A percentile compares a stretch with the other conserved stretches of the same genome.
Evolutionary conservation across 306 rosid genomes (phyloP).

Genomic region (Bauhinia variegata): DNA sequence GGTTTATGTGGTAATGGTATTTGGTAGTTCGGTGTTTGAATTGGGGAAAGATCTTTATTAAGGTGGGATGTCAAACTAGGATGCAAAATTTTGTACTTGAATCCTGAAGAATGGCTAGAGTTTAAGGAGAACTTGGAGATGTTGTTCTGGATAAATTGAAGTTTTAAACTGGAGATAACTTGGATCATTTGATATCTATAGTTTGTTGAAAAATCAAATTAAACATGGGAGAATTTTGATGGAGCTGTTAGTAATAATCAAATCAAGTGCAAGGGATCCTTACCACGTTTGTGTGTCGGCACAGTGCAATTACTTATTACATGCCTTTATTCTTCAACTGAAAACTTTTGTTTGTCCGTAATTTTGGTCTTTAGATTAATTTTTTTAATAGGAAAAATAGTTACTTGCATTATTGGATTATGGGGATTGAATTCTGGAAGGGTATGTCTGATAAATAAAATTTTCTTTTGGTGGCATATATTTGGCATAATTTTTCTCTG

Average conservation of each 20-base stretch:
- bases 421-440: conserved; percentile 10
- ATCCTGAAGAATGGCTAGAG: conserved; percentile 21
- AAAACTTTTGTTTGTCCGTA: background rate
- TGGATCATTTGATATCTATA: conserved; percentile 5
- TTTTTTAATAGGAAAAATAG: background rate
- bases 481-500: background rate
- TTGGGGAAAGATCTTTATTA: background rate
- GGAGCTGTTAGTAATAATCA: conserved; percentile 1
- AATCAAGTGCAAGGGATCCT: conserved; percentile 4
- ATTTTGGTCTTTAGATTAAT: conserved; percentile 10
- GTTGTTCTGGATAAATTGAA: conserved; percentile 10
- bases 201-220: background rate
- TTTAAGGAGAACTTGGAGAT: conserved; percentile 16
- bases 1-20: background rate
- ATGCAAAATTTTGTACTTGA: conserved; percentile 8
- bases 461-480: conserved; percentile 20
- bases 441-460: conserved; percentile 10
- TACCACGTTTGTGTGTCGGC: background rate
- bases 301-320: background rate
- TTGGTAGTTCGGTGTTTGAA: conserved; percentile 25
- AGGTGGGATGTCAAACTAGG: conserved; percentile 21
- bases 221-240: background rate
- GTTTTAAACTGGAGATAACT: background rate
- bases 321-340: conserved; percentile 1
- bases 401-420: background rate